Base-by-base conservation (phyloP, 441 rosid species). In the Hypseocharis bilobata region DNA sequence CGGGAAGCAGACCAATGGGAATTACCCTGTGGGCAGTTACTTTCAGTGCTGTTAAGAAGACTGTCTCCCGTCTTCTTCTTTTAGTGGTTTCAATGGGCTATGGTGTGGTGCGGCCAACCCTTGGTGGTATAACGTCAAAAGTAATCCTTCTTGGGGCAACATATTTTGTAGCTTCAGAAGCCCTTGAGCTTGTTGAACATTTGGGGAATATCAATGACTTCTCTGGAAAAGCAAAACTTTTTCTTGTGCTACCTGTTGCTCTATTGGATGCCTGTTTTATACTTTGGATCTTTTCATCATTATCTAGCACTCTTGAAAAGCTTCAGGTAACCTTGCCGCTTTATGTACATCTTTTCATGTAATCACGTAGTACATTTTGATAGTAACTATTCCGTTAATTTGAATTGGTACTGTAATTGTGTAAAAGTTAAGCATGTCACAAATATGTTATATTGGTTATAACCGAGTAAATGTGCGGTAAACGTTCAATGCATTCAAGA, bases 71-170 rank as follows among this genome's bases (percentile, higher is more conserved):
- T 22, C 34, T 77, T 26, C 72, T 77, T 14, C 60, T 77, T 34
- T 62, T 74, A 36, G 72, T 74, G 60, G 81, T 77, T 27, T 77
- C 81, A 3, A 74, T 77, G 76, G 81, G 78, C 63, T 77, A 77
- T 16, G 81, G 76, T 20, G 70, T 74, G 59, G 78, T 77, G 64
- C 65, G 60, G 71, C 76, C 81, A 7, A 77, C 74, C 20, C 74
- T 77, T 56, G 74, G 78, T 25, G 51, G 78, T 55, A 40, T 74
- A 30, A 74, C 78, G 13, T 40, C 38, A 14, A 74, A 30, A 69
- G 40, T 77, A 40, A 51, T 74, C 36, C 70, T 74, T 32, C 78
- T 77, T 42, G 81, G 81, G 38, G 64, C 63, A 11, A 56, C 64
- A 14, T 77, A 77, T 59, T 66, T 74, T 30, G 52, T 62, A 22